Conservation (phyloP, 768 basidiomycete species). For the Astraeus odoratus region DNA sequence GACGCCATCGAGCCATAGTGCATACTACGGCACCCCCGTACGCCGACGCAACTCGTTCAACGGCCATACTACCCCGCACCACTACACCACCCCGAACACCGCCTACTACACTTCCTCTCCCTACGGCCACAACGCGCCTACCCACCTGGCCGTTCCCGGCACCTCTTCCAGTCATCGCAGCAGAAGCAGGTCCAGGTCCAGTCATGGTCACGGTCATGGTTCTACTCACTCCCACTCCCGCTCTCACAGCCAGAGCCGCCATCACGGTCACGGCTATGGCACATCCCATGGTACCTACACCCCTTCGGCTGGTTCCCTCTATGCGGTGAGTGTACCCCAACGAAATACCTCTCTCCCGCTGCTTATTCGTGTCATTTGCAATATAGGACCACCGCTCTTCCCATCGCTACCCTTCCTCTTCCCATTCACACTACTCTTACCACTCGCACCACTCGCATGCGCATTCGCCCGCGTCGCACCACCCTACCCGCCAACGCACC, state of each 20-base stretch:
- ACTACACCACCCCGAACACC: not conserved
- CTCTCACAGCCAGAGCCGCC: conserved; percentile 5
- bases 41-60: conserved; percentile 7
- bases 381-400: conserved; percentile 19
- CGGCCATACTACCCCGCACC: conserved; percentile 3
- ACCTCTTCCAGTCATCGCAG: conserved; percentile 6
- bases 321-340: conserved; percentile 9
- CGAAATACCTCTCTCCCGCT: not conserved
- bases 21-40: conserved; percentile 5
- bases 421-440: conserved; percentile 3
- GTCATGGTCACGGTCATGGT: conserved; percentile 1
- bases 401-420: conserved; percentile 5
- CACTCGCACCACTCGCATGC: conserved; percentile 8
- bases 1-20: not conserved
- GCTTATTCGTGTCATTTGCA: not conserved
- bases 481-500: conserved; percentile 11
- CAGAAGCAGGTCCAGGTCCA: conserved; percentile 10
- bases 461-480: conserved; percentile 10
- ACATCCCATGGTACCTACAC: conserved; percentile 7
- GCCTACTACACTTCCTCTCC: not conserved
- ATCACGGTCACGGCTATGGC: conserved; percentile 6
- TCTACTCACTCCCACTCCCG: not conserved
- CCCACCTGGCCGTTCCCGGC: conserved; percentile 9
- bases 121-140: not conserved
- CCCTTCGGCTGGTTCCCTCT: conserved; percentile 1